Conservation (phyloP, 1,284 basidiomycete genomes). For the Melampsora larici-populina region DNA sequence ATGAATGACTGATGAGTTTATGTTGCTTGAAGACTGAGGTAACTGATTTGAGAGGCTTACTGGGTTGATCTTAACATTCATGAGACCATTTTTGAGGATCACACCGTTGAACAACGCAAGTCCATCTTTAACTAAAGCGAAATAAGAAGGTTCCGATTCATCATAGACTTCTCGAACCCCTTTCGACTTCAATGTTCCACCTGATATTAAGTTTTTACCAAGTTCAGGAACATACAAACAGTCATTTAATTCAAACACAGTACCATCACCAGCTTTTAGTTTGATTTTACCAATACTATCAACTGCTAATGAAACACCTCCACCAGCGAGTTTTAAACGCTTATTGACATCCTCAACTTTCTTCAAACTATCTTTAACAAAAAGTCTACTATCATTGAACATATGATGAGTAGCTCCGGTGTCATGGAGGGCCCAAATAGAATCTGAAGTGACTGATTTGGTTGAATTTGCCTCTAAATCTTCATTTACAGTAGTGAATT, state of each 20-base stretch:
- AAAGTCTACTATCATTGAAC: background rate
- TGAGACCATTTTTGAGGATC: background rate
- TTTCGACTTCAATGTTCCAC: background rate
- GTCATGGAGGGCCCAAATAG: no score
- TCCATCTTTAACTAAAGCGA: background rate
- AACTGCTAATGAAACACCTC: background rate
- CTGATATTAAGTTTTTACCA: background rate
- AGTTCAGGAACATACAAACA: slow-evolving; percentile 2
- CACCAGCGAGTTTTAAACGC: background rate
- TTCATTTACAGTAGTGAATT: background rate
- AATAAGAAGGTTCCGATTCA: background rate
- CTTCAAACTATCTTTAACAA: background rate
- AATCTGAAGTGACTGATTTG: background rate
- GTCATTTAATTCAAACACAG: background rate
- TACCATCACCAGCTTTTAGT: background rate
- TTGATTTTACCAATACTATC: background rate
- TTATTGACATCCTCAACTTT: background rate
- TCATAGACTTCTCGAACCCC: background rate
- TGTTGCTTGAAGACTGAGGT: background rate
- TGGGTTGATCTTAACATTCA: no score
- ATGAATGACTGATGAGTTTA: background rate
- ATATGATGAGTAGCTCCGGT: slow-evolving; percentile 2
- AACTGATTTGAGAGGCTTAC: background rate
- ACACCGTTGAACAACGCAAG: background rate
- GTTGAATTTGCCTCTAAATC: background rate